A percentile compares a stretch with the other conserved stretches of the same genome.
Evolutionary conservation across 176 grass and related monocot species (phyloP).

Genomic region (Hordeum vulgare): DNA sequence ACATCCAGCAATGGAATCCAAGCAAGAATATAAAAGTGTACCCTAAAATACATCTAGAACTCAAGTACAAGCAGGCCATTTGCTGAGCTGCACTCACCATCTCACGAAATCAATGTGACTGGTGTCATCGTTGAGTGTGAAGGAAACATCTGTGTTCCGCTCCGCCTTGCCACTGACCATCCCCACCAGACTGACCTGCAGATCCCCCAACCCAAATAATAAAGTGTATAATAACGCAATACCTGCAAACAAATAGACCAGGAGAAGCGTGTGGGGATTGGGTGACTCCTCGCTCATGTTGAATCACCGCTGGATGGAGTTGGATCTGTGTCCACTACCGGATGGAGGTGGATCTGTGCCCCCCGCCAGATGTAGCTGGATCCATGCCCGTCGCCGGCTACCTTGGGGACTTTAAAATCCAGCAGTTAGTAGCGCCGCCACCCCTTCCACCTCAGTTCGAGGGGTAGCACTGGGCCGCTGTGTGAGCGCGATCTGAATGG

Average conservation of each 20-base stretch:
- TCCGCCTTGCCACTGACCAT: conserved; percentile 63
- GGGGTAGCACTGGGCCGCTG: no score
- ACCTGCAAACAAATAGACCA: no score
- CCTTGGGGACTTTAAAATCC: no score
- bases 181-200: conserved; percentile 59
- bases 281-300: conserved; percentile 23
- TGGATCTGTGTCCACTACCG: no score
- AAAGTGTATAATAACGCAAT: no score
- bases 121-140: conserved; percentile 80
- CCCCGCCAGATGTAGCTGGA: no score
- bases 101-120: conserved; percentile 71
- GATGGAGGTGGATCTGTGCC: no score
- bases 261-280: not conserved
- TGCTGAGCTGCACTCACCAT: conserved; percentile 32
- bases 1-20: not conserved
- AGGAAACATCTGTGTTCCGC: conserved; percentile 53
- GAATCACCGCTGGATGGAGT: not conserved
- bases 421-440: no score
- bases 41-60: not conserved
- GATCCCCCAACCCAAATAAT: not conserved
- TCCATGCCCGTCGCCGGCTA: no score
- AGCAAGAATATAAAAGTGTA: not conserved
- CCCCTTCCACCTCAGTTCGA: no score
- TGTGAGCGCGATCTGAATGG: no score
- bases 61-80: not conserved